Base-by-base conservation (phyloP, 2,329 filamentous ascomycete species). In the Alternaria tenuissima region DNA sequence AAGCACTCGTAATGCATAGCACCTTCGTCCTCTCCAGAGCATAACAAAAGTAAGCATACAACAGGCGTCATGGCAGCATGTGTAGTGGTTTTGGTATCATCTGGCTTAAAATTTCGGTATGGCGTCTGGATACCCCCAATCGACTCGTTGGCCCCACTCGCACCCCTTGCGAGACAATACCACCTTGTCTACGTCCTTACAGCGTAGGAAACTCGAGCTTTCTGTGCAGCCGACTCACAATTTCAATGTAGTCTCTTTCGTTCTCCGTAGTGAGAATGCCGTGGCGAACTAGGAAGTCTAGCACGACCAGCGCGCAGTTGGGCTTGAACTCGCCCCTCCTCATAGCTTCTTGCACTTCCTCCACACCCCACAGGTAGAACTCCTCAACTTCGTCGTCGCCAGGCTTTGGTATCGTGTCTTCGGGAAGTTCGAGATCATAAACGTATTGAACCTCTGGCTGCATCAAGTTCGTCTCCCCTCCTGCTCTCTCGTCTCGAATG, bases 391-490 rank as follows among this genome's bases (percentile, higher is more conserved):
- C 95, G 54, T 90, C 89, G 77, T 99, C 95, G 59, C 91, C 89
- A 18, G 94, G 94, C 74, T 85, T 86, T 12, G 91, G 93, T 36
- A 87, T 81, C 4, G 93, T 84, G 60, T 88, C 87, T 5, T 82
- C 79, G 2, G 89, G 86, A 64, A 99, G 82, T 78, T 93, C 89
- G 63, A 98, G 81, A 76, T 99, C 93, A 80, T 95, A 99, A 44
- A 97, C 83, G 82, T 93, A 97, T 80, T 98, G 90, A 71, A 89
- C 89, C 80, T 98, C 95, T 0, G 95, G 95, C 80, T 96, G 94
- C 74, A 97, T 84, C 72, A 96, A 84, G 11, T 89, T 90, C 9
- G 85, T 87, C 80, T 97, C 93, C 9, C 93, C 94, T 11, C 93
- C 92, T 3, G 92, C 89, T 34, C 88, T 84, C 70, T 86, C 82